These are phyloP conservation scores for Ephemerocybe angulata DNA, from an alignment of 768 basidiomycete genomes.

Conservation along the genomic window DNA sequence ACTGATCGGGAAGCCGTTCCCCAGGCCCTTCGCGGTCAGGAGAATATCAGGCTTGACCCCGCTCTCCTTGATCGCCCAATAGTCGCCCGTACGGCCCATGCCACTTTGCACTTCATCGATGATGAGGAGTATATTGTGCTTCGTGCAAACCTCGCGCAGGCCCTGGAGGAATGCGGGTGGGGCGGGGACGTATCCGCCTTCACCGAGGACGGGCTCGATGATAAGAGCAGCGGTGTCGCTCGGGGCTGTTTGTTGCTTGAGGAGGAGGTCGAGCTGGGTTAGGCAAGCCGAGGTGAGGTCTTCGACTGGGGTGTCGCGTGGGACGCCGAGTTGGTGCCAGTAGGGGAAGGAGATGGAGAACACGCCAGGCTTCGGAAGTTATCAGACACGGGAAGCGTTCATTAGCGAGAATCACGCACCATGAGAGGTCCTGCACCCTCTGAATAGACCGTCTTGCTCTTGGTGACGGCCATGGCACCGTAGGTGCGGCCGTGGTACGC, in stretches of 20 bases:
- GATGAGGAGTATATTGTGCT: constrained; percentile 80
- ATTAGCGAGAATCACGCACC: constrained; percentile 41
- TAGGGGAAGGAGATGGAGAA: constrained; percentile 83
- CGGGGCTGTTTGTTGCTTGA: constrained; percentile 75
- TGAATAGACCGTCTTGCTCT: constrained; percentile 88
- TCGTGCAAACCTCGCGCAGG: constrained; percentile 80
- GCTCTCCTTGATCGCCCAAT: constrained; percentile 80
- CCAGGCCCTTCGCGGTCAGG: constrained; percentile 87
- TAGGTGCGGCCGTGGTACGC: constrained; percentile 92
- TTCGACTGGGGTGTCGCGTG: constrained; percentile 50
- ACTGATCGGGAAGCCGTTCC: constrained; percentile 92
- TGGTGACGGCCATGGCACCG: constrained; percentile 92
- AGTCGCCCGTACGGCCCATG: constrained; percentile 81
- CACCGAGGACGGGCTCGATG: constrained; percentile 90
- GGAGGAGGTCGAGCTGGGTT: constrained; percentile 77
- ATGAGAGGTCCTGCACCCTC: constrained; percentile 77
- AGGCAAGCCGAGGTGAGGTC: constrained; percentile 62
- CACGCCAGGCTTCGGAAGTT: constrained; percentile 64
- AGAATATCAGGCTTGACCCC: constrained; percentile 86
- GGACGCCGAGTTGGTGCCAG: constrained; percentile 80
- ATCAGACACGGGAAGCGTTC: background rate
- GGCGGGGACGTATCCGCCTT: constrained; percentile 93
- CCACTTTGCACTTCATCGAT: constrained; percentile 89
- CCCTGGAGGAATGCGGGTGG: constrained; percentile 77
- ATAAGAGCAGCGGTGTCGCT: constrained; percentile 90